A percentile compares a stretch with the other conserved stretches of the same genome.
These are phyloP conservation scores for Coriolopsis trogii DNA, from an alignment of 1,284 basidiomycete species.

Conservation along the genomic window DNA sequence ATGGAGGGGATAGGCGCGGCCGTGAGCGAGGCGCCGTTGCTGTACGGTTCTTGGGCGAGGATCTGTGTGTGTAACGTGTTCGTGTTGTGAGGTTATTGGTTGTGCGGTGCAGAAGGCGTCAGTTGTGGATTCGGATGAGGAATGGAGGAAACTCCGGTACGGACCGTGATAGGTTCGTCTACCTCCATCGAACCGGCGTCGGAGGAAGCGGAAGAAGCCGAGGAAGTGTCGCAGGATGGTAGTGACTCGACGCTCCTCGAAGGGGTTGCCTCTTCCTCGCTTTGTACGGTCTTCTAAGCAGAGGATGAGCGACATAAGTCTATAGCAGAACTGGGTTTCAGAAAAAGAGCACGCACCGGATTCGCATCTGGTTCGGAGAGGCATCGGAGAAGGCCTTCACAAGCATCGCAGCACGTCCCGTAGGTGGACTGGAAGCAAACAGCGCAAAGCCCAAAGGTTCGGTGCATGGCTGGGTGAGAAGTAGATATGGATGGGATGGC, in stretches of 20 bases:
- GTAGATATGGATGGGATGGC: neutral
- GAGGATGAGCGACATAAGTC: neutral
- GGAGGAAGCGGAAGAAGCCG: too few species aligned
- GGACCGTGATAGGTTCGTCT: too few species aligned
- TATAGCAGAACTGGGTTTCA: too few species aligned
- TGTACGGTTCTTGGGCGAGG: slow-evolving; percentile 1
- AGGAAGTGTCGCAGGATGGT: too few species aligned
- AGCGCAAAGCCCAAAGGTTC: neutral
- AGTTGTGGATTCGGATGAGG: neutral
- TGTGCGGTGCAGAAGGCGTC: neutral
- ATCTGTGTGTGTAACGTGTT: too few species aligned
- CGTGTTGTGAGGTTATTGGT: neutral
- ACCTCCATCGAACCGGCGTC: too few species aligned
- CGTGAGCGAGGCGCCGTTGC: neutral
- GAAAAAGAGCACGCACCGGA: neutral
- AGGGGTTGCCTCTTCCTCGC: too few species aligned
- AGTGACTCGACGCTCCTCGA: too few species aligned
- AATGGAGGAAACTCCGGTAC: too few species aligned
- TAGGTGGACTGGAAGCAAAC: neutral
- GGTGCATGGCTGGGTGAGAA: neutral
- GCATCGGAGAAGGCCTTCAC: neutral
- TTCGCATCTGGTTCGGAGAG: neutral
- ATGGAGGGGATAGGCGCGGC: neutral
- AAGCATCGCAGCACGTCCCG: neutral
- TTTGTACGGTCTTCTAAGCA: too few species aligned